Percentiles rank a stretch among this genome's conserved stretches.
phyloP scores from a whole-genome alignment of 176 grass and related monocot genomes.

The Chrysopogon serrulatus region DNA sequence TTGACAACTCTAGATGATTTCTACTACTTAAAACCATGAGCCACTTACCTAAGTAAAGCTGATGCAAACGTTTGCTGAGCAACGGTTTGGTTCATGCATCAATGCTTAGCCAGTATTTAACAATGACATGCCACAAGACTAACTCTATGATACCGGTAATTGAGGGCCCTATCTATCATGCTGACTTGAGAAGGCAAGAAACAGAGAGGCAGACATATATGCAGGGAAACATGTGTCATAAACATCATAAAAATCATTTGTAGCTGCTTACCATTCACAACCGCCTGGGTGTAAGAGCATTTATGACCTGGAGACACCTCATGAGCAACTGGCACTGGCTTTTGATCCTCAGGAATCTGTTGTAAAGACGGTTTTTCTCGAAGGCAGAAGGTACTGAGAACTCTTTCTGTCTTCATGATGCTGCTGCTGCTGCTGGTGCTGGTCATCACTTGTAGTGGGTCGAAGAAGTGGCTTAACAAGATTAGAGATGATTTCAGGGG shows the following conservation, averaged over 20 bases:
- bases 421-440: slow-evolving; percentile 25
- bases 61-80: background rate
- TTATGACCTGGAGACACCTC: slow-evolving; percentile 33
- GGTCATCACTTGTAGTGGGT: slow-evolving; percentile 41
- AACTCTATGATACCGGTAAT: background rate
- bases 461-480: slow-evolving; percentile 63
- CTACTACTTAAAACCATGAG: background rate
- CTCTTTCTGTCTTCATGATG: slow-evolving; percentile 46
- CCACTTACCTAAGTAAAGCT: background rate
- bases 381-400: slow-evolving; percentile 57
- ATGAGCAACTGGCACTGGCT: slow-evolving; percentile 30
- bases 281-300: slow-evolving; percentile 65
- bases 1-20: background rate
- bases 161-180: background rate
- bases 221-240: background rate
- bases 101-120: background rate
- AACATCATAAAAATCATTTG: background rate
- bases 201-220: background rate
- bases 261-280: slow-evolving; percentile 56
- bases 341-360: slow-evolving; percentile 69
- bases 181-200: background rate
- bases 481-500: slow-evolving; percentile 56
- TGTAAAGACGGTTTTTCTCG: slow-evolving; percentile 65
- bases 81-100: background rate
- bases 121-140: background rate